Evolutionary conservation across 192 early-diverging fungal species (phyloP).

Genomic region (Lobosporangium transversale): DNA sequence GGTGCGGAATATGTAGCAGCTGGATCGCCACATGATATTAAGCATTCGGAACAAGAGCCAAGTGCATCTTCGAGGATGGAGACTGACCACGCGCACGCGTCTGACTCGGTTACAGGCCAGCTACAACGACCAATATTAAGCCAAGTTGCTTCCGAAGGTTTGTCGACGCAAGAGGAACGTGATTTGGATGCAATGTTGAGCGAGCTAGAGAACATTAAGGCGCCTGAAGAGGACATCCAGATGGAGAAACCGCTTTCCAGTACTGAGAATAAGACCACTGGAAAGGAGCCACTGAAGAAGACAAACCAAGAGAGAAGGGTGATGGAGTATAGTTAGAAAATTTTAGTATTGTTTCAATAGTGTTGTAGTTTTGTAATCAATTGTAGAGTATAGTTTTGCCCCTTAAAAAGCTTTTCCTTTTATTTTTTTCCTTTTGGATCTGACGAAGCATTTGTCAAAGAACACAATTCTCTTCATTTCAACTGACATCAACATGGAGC

Average conservation of each 20-base stretch:
- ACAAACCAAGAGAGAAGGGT: conserved; percentile 10
- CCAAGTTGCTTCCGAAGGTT: background rate
- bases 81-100: background rate
- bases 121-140: too few species aligned
- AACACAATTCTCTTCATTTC: too few species aligned
- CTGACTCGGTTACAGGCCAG: background rate
- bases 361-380: too few species aligned
- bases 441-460: too few species aligned
- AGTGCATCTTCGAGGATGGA: background rate
- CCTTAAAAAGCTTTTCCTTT: too few species aligned
- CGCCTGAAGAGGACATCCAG: conserved; percentile 4
- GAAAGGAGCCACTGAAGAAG: background rate
- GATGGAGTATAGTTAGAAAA: conserved; percentile 8
- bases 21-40: background rate
- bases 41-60: background rate
- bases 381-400: too few species aligned
- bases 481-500: conserved; percentile 66
- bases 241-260: conserved; percentile 3
- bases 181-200: conserved; percentile 12
- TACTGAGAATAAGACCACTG: background rate
- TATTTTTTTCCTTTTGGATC: too few species aligned
- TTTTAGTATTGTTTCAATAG: background rate
- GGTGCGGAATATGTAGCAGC: too few species aligned
- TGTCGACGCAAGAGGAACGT: conserved; percentile 4
- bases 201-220: conserved; percentile 20